These are phyloP conservation scores for Alisma plantagoaquatica DNA, from an alignment of 106 monocot genomes.

Conservation along the genomic window DNA sequence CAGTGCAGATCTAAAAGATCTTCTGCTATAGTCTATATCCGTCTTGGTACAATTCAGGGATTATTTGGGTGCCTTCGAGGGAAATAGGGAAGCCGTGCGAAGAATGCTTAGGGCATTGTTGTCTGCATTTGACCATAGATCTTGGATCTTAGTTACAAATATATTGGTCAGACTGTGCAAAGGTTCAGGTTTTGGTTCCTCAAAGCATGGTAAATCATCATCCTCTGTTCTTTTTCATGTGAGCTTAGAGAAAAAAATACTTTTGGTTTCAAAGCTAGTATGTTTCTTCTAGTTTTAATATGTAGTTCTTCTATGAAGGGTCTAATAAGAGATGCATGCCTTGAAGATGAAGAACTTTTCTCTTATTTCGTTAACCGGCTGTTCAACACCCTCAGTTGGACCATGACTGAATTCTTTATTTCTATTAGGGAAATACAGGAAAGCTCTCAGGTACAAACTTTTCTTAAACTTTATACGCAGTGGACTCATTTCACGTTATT, in stretches of 20 bases:
- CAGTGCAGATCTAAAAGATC: constrained; percentile 80
- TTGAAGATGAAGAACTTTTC: constrained; percentile 63
- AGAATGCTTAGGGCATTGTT: constrained; percentile 75
- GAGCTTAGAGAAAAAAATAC: no score
- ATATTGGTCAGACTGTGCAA: constrained; percentile 74
- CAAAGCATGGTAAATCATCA: constrained; percentile 68
- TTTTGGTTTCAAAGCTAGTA: no score
- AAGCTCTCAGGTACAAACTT: constrained; percentile 46
- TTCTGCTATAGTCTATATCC: constrained; percentile 88
- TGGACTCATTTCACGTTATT: neutral
- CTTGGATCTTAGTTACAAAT: constrained; percentile 91
- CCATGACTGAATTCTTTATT: constrained; percentile 95
- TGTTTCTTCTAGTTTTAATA: neutral
- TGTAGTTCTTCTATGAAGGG: constrained; percentile 28
- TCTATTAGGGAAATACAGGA: constrained; percentile 94
- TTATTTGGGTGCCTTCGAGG: constrained; percentile 72
- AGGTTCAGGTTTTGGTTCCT: constrained; percentile 84
- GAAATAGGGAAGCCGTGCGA: constrained; percentile 60
- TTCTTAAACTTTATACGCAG: neutral
- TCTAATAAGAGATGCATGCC: constrained; percentile 60
- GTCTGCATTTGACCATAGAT: constrained; percentile 83
- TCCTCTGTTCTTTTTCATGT: constrained; percentile 85
- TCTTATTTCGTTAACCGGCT: constrained; percentile 85
- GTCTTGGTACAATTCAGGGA: constrained; percentile 82
- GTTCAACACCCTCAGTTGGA: constrained; percentile 98